Percentiles rank a stretch among this genome's conserved stretches.
phyloP scores from a whole-genome alignment of 768 basidiomycete genomes.

The Crucibulum laeve region DNA sequence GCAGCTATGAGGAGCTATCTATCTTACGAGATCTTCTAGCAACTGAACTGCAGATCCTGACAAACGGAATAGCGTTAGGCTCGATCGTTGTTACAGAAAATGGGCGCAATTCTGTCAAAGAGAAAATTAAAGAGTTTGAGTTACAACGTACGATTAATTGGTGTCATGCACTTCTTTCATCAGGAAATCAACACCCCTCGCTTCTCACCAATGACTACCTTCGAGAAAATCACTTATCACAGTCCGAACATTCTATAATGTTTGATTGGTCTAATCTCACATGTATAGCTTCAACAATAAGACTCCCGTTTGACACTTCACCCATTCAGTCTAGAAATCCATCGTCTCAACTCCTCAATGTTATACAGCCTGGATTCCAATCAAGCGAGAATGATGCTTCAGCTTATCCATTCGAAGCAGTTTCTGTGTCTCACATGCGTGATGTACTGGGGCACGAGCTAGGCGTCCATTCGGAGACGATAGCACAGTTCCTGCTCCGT shows the following conservation, averaged over 20 bases:
- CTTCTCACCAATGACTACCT: constrained; percentile 47
- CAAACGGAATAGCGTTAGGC: constrained; percentile 61
- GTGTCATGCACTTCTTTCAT: constrained; percentile 47
- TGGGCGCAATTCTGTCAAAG: constrained; percentile 19
- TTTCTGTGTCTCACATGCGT: constrained; percentile 55
- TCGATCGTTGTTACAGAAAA: constrained; percentile 51
- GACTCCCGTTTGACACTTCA: constrained; percentile 34
- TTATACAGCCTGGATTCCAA: constrained; percentile 13
- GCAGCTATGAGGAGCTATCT: constrained; percentile 67
- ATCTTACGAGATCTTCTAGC: constrained; percentile 56
- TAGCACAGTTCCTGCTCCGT: constrained; percentile 28
- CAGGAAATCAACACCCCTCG: constrained; percentile 38
- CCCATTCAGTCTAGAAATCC: constrained; percentile 31
- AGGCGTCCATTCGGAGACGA: constrained; percentile 49
- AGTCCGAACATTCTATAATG: constrained; percentile 43
- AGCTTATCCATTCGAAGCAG: constrained; percentile 51
- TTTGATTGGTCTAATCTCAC: constrained; percentile 67
- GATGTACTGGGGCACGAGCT: constrained; percentile 58
- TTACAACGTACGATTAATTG: constrained; percentile 48
- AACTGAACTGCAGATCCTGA: constrained; percentile 63
- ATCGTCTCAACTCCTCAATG: constrained; percentile 25
- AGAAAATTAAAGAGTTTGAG: constrained; percentile 48
- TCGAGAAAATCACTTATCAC: constrained; percentile 39
- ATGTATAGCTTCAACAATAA: constrained; percentile 58
- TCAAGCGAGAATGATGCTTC: constrained; percentile 16